A percentile compares a stretch with the other conserved stretches of the same genome.
phyloP scores from a whole-genome alignment of 2,329 filamentous ascomycete genomes.

The Colletotrichum caudatum region DNA sequence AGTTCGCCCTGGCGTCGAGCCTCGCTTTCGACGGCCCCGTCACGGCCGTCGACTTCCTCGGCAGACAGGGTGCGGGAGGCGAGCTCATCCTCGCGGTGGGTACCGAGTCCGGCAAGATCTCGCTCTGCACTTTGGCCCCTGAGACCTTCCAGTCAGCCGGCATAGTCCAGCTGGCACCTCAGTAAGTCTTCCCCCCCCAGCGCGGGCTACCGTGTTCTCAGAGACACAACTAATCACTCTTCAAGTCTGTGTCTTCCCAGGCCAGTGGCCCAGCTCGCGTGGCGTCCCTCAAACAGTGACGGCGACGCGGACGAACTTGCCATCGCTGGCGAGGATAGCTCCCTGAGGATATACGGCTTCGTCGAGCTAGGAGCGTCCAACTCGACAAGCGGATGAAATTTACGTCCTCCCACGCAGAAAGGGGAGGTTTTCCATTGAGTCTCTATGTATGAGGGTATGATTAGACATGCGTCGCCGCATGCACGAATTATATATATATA shows the following conservation, averaged over 20 bases:
- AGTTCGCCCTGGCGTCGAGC: constrained; percentile 65
- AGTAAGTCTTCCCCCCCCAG: constrained; percentile 52
- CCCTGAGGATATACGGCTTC: constrained; percentile 68
- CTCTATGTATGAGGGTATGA: constrained; percentile 41
- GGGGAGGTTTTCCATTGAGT: constrained; percentile 16
- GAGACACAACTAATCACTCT: constrained; percentile 38
- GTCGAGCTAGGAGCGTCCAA: constrained; percentile 1
- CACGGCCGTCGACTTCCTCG: constrained; percentile 77
- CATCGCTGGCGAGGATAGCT: constrained; percentile 71
- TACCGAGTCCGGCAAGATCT: constrained; percentile 65
- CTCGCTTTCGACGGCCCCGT: constrained; percentile 70
- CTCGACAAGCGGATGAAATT: constrained; percentile 25
- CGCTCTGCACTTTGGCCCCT: constrained; percentile 56
- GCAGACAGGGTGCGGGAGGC: constrained; percentile 47
- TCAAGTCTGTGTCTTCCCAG: constrained; percentile 69
- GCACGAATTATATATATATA: constrained; percentile 20
- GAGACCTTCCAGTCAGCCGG: constrained; percentile 55
- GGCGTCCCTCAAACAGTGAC: constrained; percentile 65
- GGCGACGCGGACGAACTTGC: constrained; percentile 54
- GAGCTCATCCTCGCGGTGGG: constrained; percentile 65
- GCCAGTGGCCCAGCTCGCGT: constrained; percentile 75
- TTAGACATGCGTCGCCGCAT: constrained; percentile 35
- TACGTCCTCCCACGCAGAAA: background rate
- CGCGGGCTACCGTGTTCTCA: background rate
- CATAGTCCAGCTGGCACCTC: constrained; percentile 48